A percentile compares a stretch with the other conserved stretches of the same genome.
phyloP scores from a whole-genome alignment of 495 filamentous ascomycete genomes.

The Penicillium simplicissimum region DNA sequence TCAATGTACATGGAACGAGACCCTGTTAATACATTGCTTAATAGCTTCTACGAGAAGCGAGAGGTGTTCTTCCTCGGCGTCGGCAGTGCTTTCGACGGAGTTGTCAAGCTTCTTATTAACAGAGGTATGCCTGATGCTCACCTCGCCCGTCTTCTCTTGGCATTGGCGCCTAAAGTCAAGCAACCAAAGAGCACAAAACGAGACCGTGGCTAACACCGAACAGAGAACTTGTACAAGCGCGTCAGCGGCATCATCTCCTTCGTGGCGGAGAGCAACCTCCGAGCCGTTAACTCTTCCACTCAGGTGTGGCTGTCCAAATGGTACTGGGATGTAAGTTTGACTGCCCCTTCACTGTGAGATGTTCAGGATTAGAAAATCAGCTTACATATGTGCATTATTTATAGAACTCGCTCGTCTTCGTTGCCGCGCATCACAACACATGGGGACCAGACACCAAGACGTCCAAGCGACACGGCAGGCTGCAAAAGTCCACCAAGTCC shows the following conservation, averaged over 20 bases:
- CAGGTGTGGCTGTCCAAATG: slow-evolving; percentile 65
- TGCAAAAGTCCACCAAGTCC: slow-evolving; percentile 53
- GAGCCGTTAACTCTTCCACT: slow-evolving; percentile 64
- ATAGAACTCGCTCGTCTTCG: slow-evolving; percentile 70
- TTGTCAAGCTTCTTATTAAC: slow-evolving; percentile 68
- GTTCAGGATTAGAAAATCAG: too few relatives aligned
- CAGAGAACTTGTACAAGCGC: slow-evolving; percentile 48
- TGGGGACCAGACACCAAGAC: slow-evolving; percentile 65
- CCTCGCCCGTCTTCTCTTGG: neutral
- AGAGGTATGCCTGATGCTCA: slow-evolving; percentile 49
- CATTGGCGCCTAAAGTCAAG: neutral
- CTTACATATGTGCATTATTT: neutral
- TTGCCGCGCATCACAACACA: slow-evolving; percentile 66
- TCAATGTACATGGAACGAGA: neutral
- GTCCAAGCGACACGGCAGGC: slow-evolving; percentile 66
- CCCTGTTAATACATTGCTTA: neutral
- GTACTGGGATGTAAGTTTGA: slow-evolving; percentile 60
- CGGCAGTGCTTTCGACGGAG: slow-evolving; percentile 70
- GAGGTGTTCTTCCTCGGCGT: slow-evolving; percentile 83
- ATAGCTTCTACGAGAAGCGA: slow-evolving; percentile 60
- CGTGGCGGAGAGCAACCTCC: slow-evolving; percentile 48
- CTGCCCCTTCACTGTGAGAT: neutral
- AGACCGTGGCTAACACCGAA: slow-evolving; percentile 20
- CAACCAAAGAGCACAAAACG: neutral
- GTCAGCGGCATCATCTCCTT: slow-evolving; percentile 62